Conservation (phyloP, 2,329 filamentous ascomycete genomes). For the Phoma sp. region DNA sequence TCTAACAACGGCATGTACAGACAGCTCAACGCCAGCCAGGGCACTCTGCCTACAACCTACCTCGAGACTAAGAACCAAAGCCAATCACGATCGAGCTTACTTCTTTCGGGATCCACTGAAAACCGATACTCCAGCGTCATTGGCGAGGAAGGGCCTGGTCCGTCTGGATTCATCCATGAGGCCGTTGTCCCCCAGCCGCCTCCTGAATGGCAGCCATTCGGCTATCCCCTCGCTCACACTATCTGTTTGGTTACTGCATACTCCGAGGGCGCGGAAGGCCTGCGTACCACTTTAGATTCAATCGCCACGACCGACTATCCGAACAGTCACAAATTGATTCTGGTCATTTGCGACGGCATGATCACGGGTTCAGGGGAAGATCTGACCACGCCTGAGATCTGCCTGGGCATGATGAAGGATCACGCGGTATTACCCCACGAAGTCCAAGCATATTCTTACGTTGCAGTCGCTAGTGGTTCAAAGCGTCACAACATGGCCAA, state of each 20-base stretch:
- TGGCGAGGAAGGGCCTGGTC: slow-evolving; percentile 74
- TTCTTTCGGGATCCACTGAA: slow-evolving; percentile 51
- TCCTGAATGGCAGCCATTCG: slow-evolving; percentile 96
- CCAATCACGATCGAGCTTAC: slow-evolving; percentile 51
- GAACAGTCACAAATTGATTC: slow-evolving; percentile 97
- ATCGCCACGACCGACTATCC: slow-evolving; percentile 98
- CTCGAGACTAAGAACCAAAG: slow-evolving; percentile 46
- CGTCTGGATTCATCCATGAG: slow-evolving; percentile 95
- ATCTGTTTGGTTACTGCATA: slow-evolving; percentile 97
- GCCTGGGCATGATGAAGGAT: slow-evolving; percentile 93
- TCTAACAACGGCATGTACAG: slow-evolving; percentile 73
- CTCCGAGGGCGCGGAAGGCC: slow-evolving; percentile 90
- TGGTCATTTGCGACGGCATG: slow-evolving; percentile 95
- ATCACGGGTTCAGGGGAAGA: slow-evolving; percentile 94
- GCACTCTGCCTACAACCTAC: slow-evolving; percentile 54
- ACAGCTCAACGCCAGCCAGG: slow-evolving; percentile 62
- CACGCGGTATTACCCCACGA: slow-evolving; percentile 79
- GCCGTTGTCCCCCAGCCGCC: slow-evolving; percentile 94
- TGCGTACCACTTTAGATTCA: slow-evolving; percentile 93
- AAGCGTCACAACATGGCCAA: slow-evolving; percentile 99
- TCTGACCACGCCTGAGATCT: slow-evolving; percentile 86
- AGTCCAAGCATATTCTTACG: slow-evolving; percentile 90
- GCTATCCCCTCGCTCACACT: slow-evolving; percentile 89
- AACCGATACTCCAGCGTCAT: slow-evolving; percentile 59
- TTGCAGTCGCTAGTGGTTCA: slow-evolving; percentile 91